Evolutionary conservation across 2,329 filamentous ascomycete genomes (phyloP), one percentile per base, ranked within the genome.

Genomic region (Aspergillus ochraceoroseus): DNA sequence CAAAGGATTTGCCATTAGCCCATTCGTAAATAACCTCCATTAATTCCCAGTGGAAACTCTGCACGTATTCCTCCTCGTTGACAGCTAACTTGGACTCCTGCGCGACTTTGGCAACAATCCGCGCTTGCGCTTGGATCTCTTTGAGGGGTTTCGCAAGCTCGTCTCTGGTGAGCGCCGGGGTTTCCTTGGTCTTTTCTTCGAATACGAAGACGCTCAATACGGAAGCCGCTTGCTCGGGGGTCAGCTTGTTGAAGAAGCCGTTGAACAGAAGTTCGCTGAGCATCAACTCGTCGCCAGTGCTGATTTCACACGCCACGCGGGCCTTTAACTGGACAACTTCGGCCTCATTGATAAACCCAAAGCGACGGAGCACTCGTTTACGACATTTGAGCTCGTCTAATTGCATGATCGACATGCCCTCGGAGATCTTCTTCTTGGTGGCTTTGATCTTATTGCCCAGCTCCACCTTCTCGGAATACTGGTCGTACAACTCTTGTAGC

Each of bases 281-380:
- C 49, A 98, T 81, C 28, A 98, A 74, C 63, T 98, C 94, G 58
- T 98, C 92, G 23, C 90, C 92, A 0, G 90, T 95, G 48, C 87
- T 95, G 51, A 98, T 96, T 68, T 98, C 90, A 66, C 92, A 98
- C 2, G 92, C 92, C 2, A 96, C 94, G 41, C 94, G 86, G 7
- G 90, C 92, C 70, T 98, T 98, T 58, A 96, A 78, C 70, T 96
- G 85, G 6, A 98, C 89, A 1, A 98, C 89, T 62, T 96, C 92
- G 37, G 81, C 78, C 45, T 96, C 92, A 62, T 95, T 94, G 67
- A 95, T 94, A 68, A 98, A 98, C 3, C 86, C 87, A 7, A 98
- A 78, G 38, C 92, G 87, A 32, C 94, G 87, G 19, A 98, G 76
- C 3, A 98, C 92, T 53, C 92, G 84, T 72, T 95, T 98, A 47